A percentile compares a stretch with the other conserved stretches of the same genome.
Evolutionary conservation across 805 yeast genomes (phyloP).

Genomic region (Pichia phayaonensis): DNA sequence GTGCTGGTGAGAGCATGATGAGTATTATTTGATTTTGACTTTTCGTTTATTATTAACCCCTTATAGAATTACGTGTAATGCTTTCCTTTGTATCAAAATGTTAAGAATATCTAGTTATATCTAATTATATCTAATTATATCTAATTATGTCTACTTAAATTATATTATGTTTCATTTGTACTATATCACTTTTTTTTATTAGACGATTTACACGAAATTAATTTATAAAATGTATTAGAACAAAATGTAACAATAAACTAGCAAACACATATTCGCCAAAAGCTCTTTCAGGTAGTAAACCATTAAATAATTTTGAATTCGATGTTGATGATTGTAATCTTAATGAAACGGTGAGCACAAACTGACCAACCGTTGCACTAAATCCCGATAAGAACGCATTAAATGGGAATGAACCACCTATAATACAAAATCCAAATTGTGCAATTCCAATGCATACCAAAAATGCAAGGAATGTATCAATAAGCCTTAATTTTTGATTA

Average conservation of each 20-base stretch:
- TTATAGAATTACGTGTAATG: background rate
- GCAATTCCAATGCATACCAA: conserved; percentile 66
- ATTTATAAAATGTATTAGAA: conserved; percentile 85
- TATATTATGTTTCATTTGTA: no score
- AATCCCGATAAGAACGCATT: conserved; percentile 95
- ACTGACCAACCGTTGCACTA: conserved; percentile 88
- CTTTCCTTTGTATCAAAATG: background rate
- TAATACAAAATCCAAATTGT: conserved; percentile 69
- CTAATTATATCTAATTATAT: background rate
- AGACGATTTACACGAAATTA: conserved; percentile 25
- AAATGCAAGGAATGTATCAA: conserved; percentile 71
- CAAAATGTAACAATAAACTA: conserved; percentile 80
- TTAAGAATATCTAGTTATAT: background rate
- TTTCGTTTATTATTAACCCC: background rate
- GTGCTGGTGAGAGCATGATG: conserved; percentile 29
- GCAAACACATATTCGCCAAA: conserved; percentile 87
- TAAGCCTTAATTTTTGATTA: conserved; percentile 46
- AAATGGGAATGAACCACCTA: conserved; percentile 90
- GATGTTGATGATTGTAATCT: conserved; percentile 56
- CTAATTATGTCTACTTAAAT: no score
- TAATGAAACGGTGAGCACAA: conserved; percentile 77
- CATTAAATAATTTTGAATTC: conserved; percentile 17
- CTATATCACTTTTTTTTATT: background rate
- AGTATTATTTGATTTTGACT: conserved; percentile 18
- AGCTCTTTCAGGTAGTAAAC: conserved; percentile 41